Evolutionary conservation across 2,329 filamentous ascomycete species (phyloP).

Genomic region (Zymoseptoria brevis): DNA sequence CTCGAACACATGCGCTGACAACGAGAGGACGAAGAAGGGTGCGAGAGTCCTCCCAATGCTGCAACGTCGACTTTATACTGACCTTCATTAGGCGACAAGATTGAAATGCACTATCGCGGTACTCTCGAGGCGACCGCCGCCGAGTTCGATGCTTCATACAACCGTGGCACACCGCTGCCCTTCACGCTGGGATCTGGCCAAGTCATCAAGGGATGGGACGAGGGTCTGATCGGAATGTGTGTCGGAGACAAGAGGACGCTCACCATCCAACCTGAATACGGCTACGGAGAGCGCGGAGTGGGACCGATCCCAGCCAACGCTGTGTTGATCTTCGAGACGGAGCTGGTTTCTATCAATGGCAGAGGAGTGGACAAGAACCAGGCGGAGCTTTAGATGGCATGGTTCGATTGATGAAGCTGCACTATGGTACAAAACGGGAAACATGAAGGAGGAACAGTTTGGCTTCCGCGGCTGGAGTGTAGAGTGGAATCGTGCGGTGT

Average conservation of each 20-base stretch:
- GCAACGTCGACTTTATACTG: background rate
- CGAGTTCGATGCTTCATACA: conserved; percentile 51
- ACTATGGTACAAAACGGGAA: background rate
- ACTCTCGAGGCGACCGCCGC: conserved; percentile 63
- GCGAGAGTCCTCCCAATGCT: conserved; percentile 22
- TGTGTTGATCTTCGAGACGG: conserved; percentile 85
- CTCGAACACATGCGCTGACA: conserved; percentile 58
- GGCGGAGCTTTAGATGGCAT: conserved; percentile 3
- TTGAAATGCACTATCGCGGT: conserved; percentile 83
- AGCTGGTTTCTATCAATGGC: conserved; percentile 74
- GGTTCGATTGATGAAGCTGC: background rate
- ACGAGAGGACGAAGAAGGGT: conserved; percentile 54
- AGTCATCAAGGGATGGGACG: conserved; percentile 95
- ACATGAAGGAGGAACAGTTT: background rate
- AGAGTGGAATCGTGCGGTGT: too few species aligned
- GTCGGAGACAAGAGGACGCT: conserved; percentile 87
- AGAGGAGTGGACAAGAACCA: background rate
- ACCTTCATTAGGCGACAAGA: conserved; percentile 55
- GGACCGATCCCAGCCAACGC: conserved; percentile 81
- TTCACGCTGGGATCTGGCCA: conserved; percentile 76
- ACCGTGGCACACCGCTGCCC: conserved; percentile 65
- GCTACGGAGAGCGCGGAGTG: conserved; percentile 69
- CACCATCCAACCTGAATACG: conserved; percentile 76
- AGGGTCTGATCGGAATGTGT: conserved; percentile 90
- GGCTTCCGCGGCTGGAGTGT: too few species aligned